Evolutionary conservation across 2,329 filamentous ascomycete genomes (phyloP).

Genomic region (Trichoderma atroviride): DNA sequence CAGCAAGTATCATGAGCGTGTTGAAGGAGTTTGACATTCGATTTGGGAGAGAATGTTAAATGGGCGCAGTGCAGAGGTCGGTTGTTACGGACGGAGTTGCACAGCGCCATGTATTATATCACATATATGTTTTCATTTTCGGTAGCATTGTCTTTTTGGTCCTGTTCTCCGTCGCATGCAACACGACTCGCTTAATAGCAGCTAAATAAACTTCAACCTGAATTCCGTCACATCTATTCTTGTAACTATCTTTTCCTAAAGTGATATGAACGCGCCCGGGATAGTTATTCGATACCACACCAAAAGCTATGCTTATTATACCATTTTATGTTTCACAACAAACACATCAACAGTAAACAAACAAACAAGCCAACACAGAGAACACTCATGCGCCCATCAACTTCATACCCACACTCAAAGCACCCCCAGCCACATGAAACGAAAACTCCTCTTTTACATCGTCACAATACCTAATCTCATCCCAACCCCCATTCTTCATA

Average conservation of each 20-base stretch:
- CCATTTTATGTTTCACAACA: background rate
- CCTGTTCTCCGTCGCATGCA: background rate
- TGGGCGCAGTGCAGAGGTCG: background rate
- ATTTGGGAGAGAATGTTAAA: constrained; percentile 56
- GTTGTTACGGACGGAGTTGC: background rate
- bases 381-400: too few species aligned
- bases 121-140: background rate
- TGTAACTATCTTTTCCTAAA: background rate
- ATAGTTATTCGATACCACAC: background rate
- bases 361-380: background rate
- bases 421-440: background rate
- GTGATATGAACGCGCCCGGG: background rate
- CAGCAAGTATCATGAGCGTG: constrained; percentile 84
- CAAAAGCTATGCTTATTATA: background rate
- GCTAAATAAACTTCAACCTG: background rate
- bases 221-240: background rate
- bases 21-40: constrained; percentile 77
- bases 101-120: constrained; percentile 10
- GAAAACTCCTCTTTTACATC: background rate
- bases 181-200: background rate
- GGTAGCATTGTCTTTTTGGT: background rate
- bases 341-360: background rate
- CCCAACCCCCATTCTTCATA: constrained; percentile 3
- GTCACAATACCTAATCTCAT: background rate
- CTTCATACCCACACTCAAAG: background rate